Percentiles rank a stretch among this genome's conserved stretches.
These are phyloP conservation scores for Monosporascus sp. DNA, from an alignment of 2,329 filamentous ascomycete genomes.

Conservation along the genomic window DNA sequence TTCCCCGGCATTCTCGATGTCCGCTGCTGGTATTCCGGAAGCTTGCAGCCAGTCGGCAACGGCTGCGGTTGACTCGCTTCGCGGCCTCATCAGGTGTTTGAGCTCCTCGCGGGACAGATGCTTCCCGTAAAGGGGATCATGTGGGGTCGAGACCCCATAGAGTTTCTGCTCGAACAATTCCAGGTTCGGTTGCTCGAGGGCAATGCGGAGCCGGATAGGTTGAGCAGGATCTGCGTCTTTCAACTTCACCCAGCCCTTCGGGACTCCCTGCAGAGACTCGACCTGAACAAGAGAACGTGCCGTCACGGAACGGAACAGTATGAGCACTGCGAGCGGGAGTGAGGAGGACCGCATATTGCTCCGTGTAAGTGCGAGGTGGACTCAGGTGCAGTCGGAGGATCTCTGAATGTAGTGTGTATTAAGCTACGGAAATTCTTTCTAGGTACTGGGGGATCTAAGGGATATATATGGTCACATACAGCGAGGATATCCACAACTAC, in stretches of 20 bases:
- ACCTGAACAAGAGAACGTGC: constrained; percentile 25
- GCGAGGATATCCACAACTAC: too few species aligned
- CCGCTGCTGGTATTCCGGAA: constrained; percentile 43
- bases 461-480: too few species aligned
- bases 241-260: constrained; percentile 32
- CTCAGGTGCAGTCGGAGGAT: too few species aligned
- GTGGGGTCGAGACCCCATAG: constrained; percentile 56
- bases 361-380: background rate
- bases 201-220: constrained; percentile 41
- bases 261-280: constrained; percentile 29
- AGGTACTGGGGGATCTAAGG: too few species aligned
- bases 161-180: constrained; percentile 51
- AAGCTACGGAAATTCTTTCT: too few species aligned
- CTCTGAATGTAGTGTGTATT: too few species aligned
- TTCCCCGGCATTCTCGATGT: constrained; percentile 37
- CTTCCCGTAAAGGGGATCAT: constrained; percentile 52
- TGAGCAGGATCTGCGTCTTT: constrained; percentile 30
- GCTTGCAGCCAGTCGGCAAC: constrained; percentile 51
- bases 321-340: constrained; percentile 13
- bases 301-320: constrained; percentile 13
- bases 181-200: constrained; percentile 42
- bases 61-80: constrained; percentile 36
- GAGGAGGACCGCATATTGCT: constrained; percentile 14
- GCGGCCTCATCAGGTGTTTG: constrained; percentile 20
- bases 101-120: constrained; percentile 58